These are phyloP conservation scores for Brasenia schreberi DNA, from an alignment of 164 flowering plant genomes.

Conservation along the genomic window DNA sequence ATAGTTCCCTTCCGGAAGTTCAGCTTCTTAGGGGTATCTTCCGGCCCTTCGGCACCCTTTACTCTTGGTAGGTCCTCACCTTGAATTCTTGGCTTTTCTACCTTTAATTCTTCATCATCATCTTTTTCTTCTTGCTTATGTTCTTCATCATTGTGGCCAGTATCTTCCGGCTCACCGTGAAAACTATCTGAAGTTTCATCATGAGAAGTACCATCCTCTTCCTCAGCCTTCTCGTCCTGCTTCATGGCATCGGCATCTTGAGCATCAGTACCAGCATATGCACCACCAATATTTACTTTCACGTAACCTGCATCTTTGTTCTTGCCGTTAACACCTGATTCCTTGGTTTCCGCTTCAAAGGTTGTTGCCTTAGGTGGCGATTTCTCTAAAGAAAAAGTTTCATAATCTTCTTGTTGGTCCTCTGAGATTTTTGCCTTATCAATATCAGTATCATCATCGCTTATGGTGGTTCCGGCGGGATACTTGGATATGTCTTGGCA, in stretches of 20 bases:
- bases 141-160: not conserved
- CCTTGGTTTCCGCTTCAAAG: not conserved
- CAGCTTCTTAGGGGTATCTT: not conserved
- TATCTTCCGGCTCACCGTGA: not conserved
- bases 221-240: not conserved
- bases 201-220: not conserved
- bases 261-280: not conserved
- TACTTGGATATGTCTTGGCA: not conserved
- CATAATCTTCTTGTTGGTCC: not conserved
- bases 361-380: not conserved
- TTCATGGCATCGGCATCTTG: not conserved
- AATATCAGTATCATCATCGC: not conserved
- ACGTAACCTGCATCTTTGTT: not conserved
- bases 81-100: not conserved
- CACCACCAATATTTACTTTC: not conserved
- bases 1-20: conserved; percentile 1
- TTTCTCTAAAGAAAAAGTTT: not conserved
- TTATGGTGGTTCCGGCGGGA: not conserved
- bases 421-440: not conserved
- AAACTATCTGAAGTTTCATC: not conserved
- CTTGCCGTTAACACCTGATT: not conserved
- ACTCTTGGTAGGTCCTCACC: too few relatives aligned
- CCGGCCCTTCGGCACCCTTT: not conserved
- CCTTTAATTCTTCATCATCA: not conserved
- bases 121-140: not conserved